phyloP scores from a whole-genome alignment of 1,284 basidiomycete species.

The Naganishia sp. region DNA sequence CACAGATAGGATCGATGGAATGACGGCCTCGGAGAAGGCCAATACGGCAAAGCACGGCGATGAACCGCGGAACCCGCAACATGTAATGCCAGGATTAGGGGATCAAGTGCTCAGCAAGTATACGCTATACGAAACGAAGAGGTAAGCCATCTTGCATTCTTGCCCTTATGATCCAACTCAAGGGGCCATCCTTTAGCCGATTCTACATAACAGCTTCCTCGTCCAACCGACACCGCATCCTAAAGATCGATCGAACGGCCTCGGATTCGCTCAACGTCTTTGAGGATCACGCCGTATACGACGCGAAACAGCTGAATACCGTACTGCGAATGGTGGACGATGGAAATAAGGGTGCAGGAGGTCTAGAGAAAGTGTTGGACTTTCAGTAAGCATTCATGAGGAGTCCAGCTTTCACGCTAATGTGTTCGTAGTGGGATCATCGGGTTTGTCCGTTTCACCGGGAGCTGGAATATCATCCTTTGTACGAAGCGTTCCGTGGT shows the following conservation, averaged over 20 bases:
- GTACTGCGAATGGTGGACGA: conserved; percentile 93
- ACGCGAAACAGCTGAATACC: conserved; percentile 79
- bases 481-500: conserved; percentile 90
- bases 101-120: conserved; percentile 71
- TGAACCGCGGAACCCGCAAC: not conserved
- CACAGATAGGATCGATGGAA: not conserved
- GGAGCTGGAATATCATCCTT: conserved; percentile 86
- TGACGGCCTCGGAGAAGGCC: not conserved
- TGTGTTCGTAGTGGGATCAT: conserved; percentile 43
- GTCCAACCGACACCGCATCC: conserved; percentile 72
- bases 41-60: not conserved
- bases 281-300: conserved; percentile 86
- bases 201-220: conserved; percentile 87
- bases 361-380: conserved; percentile 75
- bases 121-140: conserved; percentile 83
- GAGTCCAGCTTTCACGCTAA: too few species aligned
- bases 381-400: conserved; percentile 61
- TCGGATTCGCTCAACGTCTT: conserved; percentile 64
- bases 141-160: conserved; percentile 43
- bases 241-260: conserved; percentile 82
- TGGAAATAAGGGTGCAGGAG: conserved; percentile 84
- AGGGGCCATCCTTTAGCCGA: conserved; percentile 53
- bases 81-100: conserved; percentile 11
- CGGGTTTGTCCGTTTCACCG: conserved; percentile 86
- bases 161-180: not conserved